Evolutionary conservation across 2,329 filamentous ascomycete species (phyloP).

Genomic region (Cryphonectria radicalis): DNA sequence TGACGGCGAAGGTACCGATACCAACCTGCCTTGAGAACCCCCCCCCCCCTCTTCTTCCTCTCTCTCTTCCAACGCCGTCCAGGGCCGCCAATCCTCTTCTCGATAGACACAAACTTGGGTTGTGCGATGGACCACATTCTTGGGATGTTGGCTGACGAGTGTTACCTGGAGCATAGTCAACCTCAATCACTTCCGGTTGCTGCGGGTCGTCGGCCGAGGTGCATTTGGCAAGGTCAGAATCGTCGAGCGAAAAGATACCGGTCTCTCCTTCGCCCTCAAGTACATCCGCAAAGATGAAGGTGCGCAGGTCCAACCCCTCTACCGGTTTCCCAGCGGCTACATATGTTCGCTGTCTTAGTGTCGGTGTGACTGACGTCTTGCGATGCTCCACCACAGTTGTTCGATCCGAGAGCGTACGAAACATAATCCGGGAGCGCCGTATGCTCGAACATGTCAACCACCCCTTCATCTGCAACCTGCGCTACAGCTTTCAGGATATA

Average conservation of each 20-base stretch:
- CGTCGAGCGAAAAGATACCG: conserved; percentile 95
- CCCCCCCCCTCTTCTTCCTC: not conserved
- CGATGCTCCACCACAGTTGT: conserved; percentile 66
- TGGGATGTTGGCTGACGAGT: conserved; percentile 19
- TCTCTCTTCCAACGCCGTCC: conserved; percentile 4
- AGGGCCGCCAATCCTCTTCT: conserved; percentile 4
- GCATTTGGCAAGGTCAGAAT: conserved; percentile 99
- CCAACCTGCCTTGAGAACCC: conserved; percentile 1
- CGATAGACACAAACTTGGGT: not conserved
- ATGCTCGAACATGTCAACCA: conserved; percentile 99
- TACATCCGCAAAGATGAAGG: conserved; percentile 99
- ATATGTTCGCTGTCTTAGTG: not conserved
- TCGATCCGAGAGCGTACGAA: conserved; percentile 94
- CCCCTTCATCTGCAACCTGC: conserved; percentile 96
- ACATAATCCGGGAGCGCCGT: conserved; percentile 94
- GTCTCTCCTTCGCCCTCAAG: conserved; percentile 92
- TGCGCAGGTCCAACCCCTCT: conserved; percentile 44
- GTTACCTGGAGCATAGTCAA: conserved; percentile 65
- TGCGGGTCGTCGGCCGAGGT: conserved; percentile 95
- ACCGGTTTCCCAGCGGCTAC: not conserved
- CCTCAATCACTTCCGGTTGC: conserved; percentile 93
- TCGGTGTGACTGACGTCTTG: conserved; percentile 21
- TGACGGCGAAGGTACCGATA: conserved; percentile 82
- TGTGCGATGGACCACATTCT: not conserved
- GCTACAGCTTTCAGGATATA: conserved; percentile 98